phyloP scores from a whole-genome alignment of 768 basidiomycete species.

The Agaricus subrufescens region DNA sequence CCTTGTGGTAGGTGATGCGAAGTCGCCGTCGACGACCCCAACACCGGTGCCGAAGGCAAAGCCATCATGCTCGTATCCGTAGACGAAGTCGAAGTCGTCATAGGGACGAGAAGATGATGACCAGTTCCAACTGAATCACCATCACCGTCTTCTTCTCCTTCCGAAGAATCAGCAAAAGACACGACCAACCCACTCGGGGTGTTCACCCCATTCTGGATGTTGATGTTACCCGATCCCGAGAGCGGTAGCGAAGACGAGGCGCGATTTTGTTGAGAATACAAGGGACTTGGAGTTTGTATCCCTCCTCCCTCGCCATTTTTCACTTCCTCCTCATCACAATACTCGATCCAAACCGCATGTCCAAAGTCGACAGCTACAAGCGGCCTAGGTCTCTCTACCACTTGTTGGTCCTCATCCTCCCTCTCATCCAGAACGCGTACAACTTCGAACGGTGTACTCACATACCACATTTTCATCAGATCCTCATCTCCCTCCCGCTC shows the following conservation, averaged over 20 bases:
- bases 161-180: too few species aligned
- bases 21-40: too few species aligned
- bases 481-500: constrained; percentile 34
- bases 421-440: constrained; percentile 55
- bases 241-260: not conserved
- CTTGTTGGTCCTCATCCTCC: constrained; percentile 31
- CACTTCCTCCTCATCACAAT: constrained; percentile 26
- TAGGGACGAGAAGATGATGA: not conserved
- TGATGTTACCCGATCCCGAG: not conserved
- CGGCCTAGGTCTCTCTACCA: constrained; percentile 51
- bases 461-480: constrained; percentile 68
- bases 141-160: too few species aligned
- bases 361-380: constrained; percentile 85
- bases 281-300: too few species aligned
- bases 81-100: not conserved
- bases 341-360: constrained; percentile 82
- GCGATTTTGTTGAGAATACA: too few species aligned
- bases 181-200: not conserved
- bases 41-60: too few species aligned
- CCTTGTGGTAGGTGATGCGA: too few species aligned
- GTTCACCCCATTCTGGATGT: not conserved
- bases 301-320: too few species aligned
- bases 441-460: constrained; percentile 66
- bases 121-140: too few species aligned
- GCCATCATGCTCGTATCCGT: not conserved